Evolutionary conservation across 169 alveolate genomes (phyloP).

Genomic region (Prorocentrum cordatum): DNA sequence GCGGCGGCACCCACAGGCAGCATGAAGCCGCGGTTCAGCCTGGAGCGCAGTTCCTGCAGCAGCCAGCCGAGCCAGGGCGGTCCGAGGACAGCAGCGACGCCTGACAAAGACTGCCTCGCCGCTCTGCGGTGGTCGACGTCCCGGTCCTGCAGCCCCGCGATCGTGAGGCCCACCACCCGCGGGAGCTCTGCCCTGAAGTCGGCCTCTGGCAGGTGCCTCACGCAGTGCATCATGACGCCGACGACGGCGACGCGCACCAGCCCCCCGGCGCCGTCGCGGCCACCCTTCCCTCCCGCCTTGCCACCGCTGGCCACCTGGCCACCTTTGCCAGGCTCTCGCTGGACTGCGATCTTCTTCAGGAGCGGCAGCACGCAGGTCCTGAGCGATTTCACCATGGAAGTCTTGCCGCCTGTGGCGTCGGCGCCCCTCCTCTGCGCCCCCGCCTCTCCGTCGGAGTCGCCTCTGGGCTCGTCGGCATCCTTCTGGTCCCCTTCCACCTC

Average conservation of each 20-base stretch:
- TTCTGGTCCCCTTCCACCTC: too few relatives aligned
- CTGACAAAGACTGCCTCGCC: background rate
- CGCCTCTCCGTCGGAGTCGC: too few relatives aligned
- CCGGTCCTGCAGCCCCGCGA: background rate
- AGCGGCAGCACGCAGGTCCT: too few relatives aligned
- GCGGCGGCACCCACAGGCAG: background rate
- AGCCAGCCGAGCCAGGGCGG: background rate
- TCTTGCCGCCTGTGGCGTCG: too few relatives aligned
- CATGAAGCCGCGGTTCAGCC: constrained; percentile 14
- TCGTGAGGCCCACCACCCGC: background rate
- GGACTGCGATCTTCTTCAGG: too few relatives aligned
- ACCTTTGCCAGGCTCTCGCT: too few relatives aligned
- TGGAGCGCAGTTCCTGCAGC: background rate
- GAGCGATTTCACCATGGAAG: too few relatives aligned
- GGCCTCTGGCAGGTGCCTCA: background rate
- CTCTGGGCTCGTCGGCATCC: too few relatives aligned
- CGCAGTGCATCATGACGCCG: background rate
- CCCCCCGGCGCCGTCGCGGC: background rate
- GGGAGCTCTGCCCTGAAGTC: constrained; percentile 34
- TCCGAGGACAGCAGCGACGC: background rate
- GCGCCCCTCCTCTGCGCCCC: too few relatives aligned
- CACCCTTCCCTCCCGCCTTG: background rate
- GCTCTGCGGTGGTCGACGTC: background rate
- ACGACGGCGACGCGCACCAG: background rate
- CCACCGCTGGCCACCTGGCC: too few relatives aligned